A percentile compares a stretch with the other conserved stretches of the same genome.
phyloP scores from a whole-genome alignment of 208 protist genomes.

The Strigomonas culicis region DNA sequence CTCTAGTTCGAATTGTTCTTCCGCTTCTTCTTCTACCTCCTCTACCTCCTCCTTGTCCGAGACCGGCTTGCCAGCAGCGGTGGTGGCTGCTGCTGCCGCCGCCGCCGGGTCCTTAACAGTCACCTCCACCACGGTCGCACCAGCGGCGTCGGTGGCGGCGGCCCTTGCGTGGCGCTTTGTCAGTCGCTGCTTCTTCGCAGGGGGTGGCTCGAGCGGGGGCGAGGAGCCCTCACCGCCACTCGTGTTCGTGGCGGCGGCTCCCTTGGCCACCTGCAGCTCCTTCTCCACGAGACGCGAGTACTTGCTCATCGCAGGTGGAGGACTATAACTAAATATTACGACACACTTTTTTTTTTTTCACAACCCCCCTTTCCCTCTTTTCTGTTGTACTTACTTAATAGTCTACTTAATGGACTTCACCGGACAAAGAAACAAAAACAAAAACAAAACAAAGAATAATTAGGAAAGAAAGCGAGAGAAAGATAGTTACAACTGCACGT shows the following conservation, averaged over 20 bases:
- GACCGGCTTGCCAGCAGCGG: background rate
- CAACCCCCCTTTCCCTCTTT: background rate
- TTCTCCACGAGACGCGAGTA: constrained; percentile 36
- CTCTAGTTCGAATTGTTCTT: too few relatives aligned
- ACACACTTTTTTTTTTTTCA: background rate
- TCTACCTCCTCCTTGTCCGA: too few relatives aligned
- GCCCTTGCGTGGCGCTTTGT: too few relatives aligned
- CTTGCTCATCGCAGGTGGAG: constrained; percentile 26
- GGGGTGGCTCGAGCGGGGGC: too few relatives aligned
- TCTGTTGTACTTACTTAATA: background rate
- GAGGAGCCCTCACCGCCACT: too few relatives aligned
- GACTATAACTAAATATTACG: background rate
- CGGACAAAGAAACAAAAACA: background rate
- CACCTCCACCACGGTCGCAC: too few relatives aligned
- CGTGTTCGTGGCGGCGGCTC: too few relatives aligned
- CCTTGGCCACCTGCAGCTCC: background rate
- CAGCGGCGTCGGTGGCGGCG: too few relatives aligned
- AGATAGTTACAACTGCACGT: too few relatives aligned
- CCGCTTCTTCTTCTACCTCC: too few relatives aligned
- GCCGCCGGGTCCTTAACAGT: too few relatives aligned
- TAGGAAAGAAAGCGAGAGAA: background rate
- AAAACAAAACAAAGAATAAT: background rate
- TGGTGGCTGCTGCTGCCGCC: background rate
- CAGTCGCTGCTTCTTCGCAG: too few relatives aligned
- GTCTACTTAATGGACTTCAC: background rate